phyloP scores from a whole-genome alignment of 768 basidiomycete genomes.

The Mycena indigotica region DNA sequence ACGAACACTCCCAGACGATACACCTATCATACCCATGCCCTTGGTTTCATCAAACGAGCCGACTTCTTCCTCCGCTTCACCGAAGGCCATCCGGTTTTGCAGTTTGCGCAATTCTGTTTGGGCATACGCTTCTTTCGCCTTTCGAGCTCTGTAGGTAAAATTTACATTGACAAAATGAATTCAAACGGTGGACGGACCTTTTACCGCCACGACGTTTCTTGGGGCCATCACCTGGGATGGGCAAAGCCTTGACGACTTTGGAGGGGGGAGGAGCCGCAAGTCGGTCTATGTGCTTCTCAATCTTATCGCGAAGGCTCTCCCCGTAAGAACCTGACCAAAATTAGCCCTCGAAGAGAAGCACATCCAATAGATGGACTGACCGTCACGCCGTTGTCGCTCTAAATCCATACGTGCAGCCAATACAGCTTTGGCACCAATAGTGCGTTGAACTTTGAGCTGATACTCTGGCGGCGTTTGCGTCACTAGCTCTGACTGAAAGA shows the following conservation, averaged over 20 bases:
- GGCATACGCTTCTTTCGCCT: slow-evolving; percentile 98
- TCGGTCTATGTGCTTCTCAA: slow-evolving; percentile 91
- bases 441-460: slow-evolving; percentile 88
- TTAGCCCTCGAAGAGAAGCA: slow-evolving; percentile 2
- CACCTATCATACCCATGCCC: slow-evolving; percentile 96
- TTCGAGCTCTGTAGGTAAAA: slow-evolving; percentile 69
- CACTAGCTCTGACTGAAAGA: slow-evolving; percentile 92
- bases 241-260: slow-evolving; percentile 91
- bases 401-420: slow-evolving; percentile 93
- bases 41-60: slow-evolving; percentile 98
- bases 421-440: slow-evolving; percentile 88
- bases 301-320: slow-evolving; percentile 74
- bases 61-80: slow-evolving; percentile 93
- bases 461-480: slow-evolving; percentile 86
- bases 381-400: slow-evolving; percentile 80
- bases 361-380: slow-evolving; percentile 41
- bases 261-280: slow-evolving; percentile 92
- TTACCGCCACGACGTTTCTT: slow-evolving; percentile 96
- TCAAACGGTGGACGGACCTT: slow-evolving; percentile 54
- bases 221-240: slow-evolving; percentile 92
- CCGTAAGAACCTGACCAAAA: slow-evolving; percentile 66
- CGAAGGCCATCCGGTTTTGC: slow-evolving; percentile 96
- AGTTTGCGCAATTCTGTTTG: slow-evolving; percentile 96
- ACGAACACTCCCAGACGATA: slow-evolving; percentile 83
- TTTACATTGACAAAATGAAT: neutral